Base-by-base conservation (phyloP, 2,329 filamentous ascomycete genomes). In the Zymoseptoria brevis region DNA sequence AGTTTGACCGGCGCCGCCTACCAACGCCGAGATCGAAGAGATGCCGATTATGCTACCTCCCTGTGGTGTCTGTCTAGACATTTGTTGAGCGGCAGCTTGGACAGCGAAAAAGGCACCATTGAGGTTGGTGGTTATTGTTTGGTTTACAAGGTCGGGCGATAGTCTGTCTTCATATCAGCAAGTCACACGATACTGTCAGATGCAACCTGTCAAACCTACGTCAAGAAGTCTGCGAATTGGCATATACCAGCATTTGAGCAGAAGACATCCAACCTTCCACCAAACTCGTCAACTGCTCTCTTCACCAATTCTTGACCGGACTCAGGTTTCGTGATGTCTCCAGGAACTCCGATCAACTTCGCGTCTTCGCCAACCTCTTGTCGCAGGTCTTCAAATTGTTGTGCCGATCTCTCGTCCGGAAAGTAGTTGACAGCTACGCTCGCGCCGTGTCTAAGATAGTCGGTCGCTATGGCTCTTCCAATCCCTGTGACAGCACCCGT, bases 231-330 rank as follows among this genome's bases (percentile, higher is more conserved):
- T 60, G 87, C 87, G 75, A 96, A 96, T 64, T 88, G 83, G 79
- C 90, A 96, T 60, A 96, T 83, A 6, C 91, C 91, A 3, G 91
- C 91, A 76, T 96, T 96, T 73, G 86, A 89, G 26, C 96, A 88
- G 74, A 93, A 93, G 6, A 96, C 79, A 74, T 81, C 77, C 48
- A 81, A 59, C 45, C 76, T 71, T 13, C 80, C 35, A 16, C 35
- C 79, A 71, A 84, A 87, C 59, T 76, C 75, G 59, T 81, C 73
- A 1, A 92, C 86, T 0, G 87, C 86, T 64, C 81, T 79, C 11
- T 77, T 75, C 5, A 96, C 86, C 22, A 96, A 81, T 26, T 81
- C 76, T 50, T 80, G 76, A 8, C 88, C 89, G 0, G 90, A 92
- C 61, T 85, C 82, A 0, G 88, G 86, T 64, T 88, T 81, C 0